Evolutionary conservation across 2,329 filamentous ascomycete genomes (phyloP), one percentile per base, ranked within the genome.

Genomic region (Coniochaeta sp.): DNA sequence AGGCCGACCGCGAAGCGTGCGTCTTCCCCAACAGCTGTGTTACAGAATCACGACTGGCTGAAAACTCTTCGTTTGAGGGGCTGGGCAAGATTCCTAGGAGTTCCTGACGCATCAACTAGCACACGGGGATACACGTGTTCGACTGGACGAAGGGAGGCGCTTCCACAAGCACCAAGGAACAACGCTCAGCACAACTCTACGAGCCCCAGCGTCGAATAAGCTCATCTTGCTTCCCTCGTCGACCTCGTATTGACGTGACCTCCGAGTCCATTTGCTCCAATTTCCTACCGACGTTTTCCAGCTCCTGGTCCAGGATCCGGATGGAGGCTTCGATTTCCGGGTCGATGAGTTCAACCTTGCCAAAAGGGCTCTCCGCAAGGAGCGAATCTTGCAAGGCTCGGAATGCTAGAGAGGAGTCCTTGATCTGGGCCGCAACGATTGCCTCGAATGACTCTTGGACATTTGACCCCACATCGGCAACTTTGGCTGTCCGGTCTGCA

Each of bases 311-410:
- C 58, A 83, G 64, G 12, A 81, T 73, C 0, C 69, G 68, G n/a
- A 86, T 78, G 1, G 78, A 79, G 2, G 70, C 73, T 59, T 83
- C 79, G 40, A 84, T 78, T 30, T 83, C 81, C 0, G 79, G 75
- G 64, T 86, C 83, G 6, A 78, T 71, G 6, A 86, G 74, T 47
- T 73, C 74, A 4, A 83, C 75, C n/a, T 74, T 68, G 0, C 73
- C 73, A 65, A 76, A 83, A 4, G 76, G 71, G 32, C 77, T 82
- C 65, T 86, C 82, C 0, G 80, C 79, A 1, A 85, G 70, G 0
- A 85, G 70, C 44, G 78, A 82, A 61, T 83, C 81, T 5, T 75
- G 71, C 17, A 85, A 68, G 9, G 81, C 65, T 62, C 81, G 77
- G 1, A 84, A 66, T 0, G 81, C 82, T 3, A 74, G 68, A 19